These are phyloP conservation scores for Saccharomycopsis schoenii DNA, from an alignment of 805 yeast species.

Conservation along the genomic window DNA sequence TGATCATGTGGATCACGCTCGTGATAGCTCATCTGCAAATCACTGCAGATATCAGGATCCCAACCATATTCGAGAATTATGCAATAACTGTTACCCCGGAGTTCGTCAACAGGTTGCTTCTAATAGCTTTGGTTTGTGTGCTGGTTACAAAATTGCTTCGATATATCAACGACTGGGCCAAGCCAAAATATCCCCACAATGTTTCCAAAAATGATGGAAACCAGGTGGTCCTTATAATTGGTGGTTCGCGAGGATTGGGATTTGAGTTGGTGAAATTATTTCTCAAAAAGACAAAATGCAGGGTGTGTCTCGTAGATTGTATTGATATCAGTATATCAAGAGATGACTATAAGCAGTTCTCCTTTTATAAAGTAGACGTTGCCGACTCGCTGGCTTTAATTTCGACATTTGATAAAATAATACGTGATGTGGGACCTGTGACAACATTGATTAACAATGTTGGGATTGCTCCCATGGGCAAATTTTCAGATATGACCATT, in stretches of 20 bases:
- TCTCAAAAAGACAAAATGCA: constrained; percentile 17
- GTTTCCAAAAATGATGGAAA: background rate
- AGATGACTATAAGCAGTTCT: constrained; percentile 10
- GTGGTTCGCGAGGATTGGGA: constrained; percentile 39
- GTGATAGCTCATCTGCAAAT: background rate
- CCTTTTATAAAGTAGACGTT: constrained; percentile 27
- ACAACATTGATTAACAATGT: constrained; percentile 31
- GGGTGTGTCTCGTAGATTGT: constrained; percentile 24
- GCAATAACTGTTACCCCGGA: background rate
- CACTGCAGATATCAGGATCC: background rate
- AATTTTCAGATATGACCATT: constrained; percentile 22
- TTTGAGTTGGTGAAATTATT: constrained; percentile 23
- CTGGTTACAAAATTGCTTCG: background rate
- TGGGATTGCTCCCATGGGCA: constrained; percentile 29
- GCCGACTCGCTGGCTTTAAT: constrained; percentile 20
- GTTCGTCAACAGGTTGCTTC: background rate
- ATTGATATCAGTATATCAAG: background rate
- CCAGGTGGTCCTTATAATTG: constrained; percentile 27
- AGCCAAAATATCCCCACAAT: background rate
- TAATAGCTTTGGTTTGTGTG: background rate
- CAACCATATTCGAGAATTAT: background rate
- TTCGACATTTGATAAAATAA: constrained; percentile 19
- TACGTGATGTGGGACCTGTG: constrained; percentile 10
- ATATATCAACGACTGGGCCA: background rate
- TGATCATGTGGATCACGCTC: background rate